Evolutionary conservation across 169 alveolate genomes (phyloP), one percentile per base, ranked within the genome.

Genomic region (Fabrea salina): DNA sequence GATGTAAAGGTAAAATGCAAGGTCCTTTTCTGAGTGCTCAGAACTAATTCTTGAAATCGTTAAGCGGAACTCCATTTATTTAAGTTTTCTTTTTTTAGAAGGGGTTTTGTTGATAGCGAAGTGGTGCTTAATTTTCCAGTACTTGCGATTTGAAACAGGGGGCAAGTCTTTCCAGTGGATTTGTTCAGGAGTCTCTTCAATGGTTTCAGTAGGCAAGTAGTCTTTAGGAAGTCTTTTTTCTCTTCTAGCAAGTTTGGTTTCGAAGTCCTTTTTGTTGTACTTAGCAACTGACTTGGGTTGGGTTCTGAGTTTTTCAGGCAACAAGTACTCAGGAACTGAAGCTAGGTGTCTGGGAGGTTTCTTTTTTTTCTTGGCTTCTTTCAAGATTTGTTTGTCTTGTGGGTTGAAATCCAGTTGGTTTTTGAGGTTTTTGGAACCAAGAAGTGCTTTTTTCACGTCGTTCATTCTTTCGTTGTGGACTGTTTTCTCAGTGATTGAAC

Each of bases 381-480:
- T 56, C 50, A 64, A 16, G 2, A 64, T 33, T 64, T 40, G 35
- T 40, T 64, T 64, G 41, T 64, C 75, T n/a, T 64, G 47, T 22
- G 75, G 75, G 33, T 64, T 64, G 16, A 32, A 19, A 19, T 64
- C 54, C 19, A 64, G 41, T 64, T 64, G 16, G 1, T 40, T 41
- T 64, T 64, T 64, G 27, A n/a, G 33, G 35, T 64, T 56, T 64
- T 64, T 64, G 4, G 54, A 19, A 5, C 57, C 50, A 13, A 64
- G 30, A 32, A 64, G 35, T 40, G 75, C 75, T 64, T 64, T 64
- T 64, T 64, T 64, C 75, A 64, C 75, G 41, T 64, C 75, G 4
- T 64, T 64, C 54, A 64, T 64, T 40, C 39, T 3, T 22, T 22
- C 27, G 51, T 19, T 33, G 16, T 64, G 50, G 54, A 70, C 64